A percentile compares a stretch with the other conserved stretches of the same genome.
These are phyloP conservation scores for Hippophae gyantsensis DNA, from an alignment of 306 rosid genomes.

Conservation along the genomic window DNA sequence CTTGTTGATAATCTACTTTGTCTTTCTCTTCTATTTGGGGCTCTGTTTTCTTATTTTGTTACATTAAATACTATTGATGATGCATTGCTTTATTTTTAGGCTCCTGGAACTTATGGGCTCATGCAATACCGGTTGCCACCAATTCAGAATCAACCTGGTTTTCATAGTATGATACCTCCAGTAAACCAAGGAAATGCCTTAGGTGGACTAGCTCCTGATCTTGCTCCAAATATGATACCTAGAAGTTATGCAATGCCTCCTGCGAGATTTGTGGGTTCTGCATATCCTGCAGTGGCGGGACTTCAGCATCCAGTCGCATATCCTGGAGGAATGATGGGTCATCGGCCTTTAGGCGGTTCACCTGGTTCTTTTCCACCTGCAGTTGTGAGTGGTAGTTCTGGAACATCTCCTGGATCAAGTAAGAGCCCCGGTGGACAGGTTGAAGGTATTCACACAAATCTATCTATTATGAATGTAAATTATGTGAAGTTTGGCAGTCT, in stretches of 20 bases:
- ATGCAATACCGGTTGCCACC: constrained; percentile 90
- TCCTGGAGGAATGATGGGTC: constrained; percentile 70
- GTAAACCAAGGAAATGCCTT: constrained; percentile 77
- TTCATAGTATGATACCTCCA: constrained; percentile 69
- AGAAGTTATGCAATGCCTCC: constrained; percentile 71
- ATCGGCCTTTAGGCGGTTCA: constrained; percentile 56
- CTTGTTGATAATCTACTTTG: too few relatives aligned
- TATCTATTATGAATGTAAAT: background rate
- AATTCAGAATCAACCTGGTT: constrained; percentile 87
- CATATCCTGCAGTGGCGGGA: constrained; percentile 72
- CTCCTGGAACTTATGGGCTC: constrained; percentile 72
- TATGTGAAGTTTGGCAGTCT: too few relatives aligned
- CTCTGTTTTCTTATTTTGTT: background rate
- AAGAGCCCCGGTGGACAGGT: constrained; percentile 65
- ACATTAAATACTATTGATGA: background rate
- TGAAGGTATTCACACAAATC: constrained; percentile 52
- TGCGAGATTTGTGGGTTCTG: constrained; percentile 59
- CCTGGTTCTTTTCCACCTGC: constrained; percentile 63
- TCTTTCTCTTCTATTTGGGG: background rate
- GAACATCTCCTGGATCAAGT: constrained; percentile 51
- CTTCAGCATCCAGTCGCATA: constrained; percentile 83
- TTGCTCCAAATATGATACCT: constrained; percentile 52
- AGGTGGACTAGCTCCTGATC: constrained; percentile 53
- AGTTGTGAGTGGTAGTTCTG: constrained; percentile 38
- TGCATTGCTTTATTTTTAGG: constrained; percentile 34